These are phyloP conservation scores for Eimeria acervulina DNA, from an alignment of 169 alveolate species.

Conservation along the genomic window DNA sequence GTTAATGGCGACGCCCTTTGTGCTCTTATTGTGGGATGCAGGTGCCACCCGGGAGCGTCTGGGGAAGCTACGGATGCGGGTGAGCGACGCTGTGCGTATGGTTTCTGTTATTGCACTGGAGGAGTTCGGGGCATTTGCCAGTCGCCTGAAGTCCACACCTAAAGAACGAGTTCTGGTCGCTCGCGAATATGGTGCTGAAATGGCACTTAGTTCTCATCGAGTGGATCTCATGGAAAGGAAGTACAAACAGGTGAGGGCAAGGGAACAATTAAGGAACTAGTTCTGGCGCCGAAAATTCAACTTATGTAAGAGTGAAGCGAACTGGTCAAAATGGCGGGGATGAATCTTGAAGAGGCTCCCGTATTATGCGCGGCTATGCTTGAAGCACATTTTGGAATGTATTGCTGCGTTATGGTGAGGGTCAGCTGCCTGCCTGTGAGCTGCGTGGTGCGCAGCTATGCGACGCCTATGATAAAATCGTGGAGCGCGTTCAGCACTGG, in stretches of 20 bases:
- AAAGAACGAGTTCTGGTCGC: constrained; percentile 68
- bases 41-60: constrained; percentile 73
- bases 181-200: constrained; percentile 75
- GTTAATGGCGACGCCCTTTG: neutral
- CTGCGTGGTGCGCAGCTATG: constrained; percentile 42
- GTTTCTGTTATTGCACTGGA: constrained; percentile 72
- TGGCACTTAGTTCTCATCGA: constrained; percentile 75
- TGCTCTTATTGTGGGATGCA: neutral
- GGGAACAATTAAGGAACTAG: neutral
- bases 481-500: constrained; percentile 71
- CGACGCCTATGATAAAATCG: constrained; percentile 48
- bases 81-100: constrained; percentile 70
- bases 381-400: neutral
- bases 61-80: constrained; percentile 72
- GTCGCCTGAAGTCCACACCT: constrained; percentile 73
- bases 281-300: neutral
- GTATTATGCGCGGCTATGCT: neutral
- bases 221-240: constrained; percentile 62
- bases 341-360: neutral
- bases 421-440: neutral
- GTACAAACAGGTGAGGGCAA: constrained; percentile 69
- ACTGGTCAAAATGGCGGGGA: neutral
- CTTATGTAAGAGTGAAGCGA: neutral
- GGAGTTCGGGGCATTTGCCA: constrained; percentile 64
- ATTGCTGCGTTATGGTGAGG: neutral